Evolutionary conservation across 2,329 filamentous ascomycete species (phyloP).

Genomic region (Triangularia setosa): DNA sequence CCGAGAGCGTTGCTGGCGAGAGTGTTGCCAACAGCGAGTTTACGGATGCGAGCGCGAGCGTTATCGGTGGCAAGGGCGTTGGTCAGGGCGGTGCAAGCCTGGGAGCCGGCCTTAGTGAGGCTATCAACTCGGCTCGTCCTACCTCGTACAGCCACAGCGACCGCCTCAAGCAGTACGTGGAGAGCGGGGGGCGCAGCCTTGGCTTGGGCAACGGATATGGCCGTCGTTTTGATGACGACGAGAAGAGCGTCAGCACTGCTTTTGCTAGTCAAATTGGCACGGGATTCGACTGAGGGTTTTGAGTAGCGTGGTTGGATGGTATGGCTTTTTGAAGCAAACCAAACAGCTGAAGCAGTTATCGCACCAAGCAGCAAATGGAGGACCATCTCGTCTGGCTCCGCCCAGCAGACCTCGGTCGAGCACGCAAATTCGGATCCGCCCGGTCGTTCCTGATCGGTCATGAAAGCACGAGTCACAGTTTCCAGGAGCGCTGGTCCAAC

Average conservation of each 20-base stretch:
- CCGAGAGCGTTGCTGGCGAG: slow-evolving; percentile 83
- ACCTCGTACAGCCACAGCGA: slow-evolving; percentile 74
- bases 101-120: slow-evolving; percentile 70
- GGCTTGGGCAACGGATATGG: slow-evolving; percentile 65
- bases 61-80: slow-evolving; percentile 69
- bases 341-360: slow-evolving; percentile 13
- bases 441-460: not conserved
- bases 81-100: slow-evolving; percentile 87
- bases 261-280: slow-evolving; percentile 87
- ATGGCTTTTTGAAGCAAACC: slow-evolving; percentile 17
- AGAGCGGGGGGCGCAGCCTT: slow-evolving; percentile 66
- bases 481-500: not conserved
- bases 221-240: slow-evolving; percentile 80
- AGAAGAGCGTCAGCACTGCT: slow-evolving; percentile 91
- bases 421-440: slow-evolving; percentile 6
- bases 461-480: not conserved
- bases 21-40: slow-evolving; percentile 88
- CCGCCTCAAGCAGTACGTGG: slow-evolving; percentile 89
- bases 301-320: slow-evolving; percentile 8
- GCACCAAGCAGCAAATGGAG: slow-evolving; percentile 6
- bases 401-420: slow-evolving; percentile 15
- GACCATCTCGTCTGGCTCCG: slow-evolving; percentile 9
- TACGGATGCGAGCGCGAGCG: slow-evolving; percentile 76
- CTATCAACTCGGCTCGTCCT: slow-evolving; percentile 61
- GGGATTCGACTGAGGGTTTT: slow-evolving; percentile 47